Conservation (phyloP, 305 asterid genomes). For the Euphrasia arctica region DNA sequence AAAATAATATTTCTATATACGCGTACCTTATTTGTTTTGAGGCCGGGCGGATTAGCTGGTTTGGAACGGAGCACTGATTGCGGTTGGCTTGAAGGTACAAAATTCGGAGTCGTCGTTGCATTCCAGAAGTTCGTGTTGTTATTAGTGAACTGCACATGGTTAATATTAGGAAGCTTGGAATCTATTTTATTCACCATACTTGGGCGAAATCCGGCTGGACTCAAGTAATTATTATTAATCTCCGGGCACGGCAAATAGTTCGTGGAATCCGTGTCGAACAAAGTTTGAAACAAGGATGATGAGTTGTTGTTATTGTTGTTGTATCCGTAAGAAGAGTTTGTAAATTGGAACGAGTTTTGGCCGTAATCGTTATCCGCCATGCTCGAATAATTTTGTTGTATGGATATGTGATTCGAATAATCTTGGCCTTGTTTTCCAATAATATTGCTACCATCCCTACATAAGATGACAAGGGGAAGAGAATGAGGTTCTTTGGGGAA, state of each 20-base stretch:
- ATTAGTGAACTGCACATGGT: constrained; percentile 63
- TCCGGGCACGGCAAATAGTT: constrained; percentile 20
- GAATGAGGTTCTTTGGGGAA: neutral
- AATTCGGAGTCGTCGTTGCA: constrained; percentile 54
- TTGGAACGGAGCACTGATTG: neutral
- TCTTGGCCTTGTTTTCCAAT: constrained; percentile 33
- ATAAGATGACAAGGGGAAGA: constrained; percentile 35
- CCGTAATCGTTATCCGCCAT: constrained; percentile 13
- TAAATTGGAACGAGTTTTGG: neutral
- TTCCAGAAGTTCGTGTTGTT: constrained; percentile 63
- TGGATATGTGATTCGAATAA: constrained; percentile 31
- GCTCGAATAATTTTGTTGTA: constrained; percentile 30
- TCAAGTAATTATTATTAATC: neutral
- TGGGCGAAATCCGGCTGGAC: neutral
- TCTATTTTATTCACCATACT: constrained; percentile 7
- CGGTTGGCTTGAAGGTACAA: constrained; percentile 47
- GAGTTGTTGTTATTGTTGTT: constrained; percentile 7
- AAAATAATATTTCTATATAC: no score
- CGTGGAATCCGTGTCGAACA: constrained; percentile 34
- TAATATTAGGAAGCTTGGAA: neutral
- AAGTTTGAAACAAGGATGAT: constrained; percentile 41
- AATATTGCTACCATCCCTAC: constrained; percentile 31
- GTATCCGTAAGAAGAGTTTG: constrained; percentile 27
- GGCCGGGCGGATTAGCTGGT: no score
- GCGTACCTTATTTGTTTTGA: no score